These are phyloP conservation scores for Tetrapyrgos nigripes DNA, from an alignment of 1,284 basidiomycete genomes.

Conservation along the genomic window DNA sequence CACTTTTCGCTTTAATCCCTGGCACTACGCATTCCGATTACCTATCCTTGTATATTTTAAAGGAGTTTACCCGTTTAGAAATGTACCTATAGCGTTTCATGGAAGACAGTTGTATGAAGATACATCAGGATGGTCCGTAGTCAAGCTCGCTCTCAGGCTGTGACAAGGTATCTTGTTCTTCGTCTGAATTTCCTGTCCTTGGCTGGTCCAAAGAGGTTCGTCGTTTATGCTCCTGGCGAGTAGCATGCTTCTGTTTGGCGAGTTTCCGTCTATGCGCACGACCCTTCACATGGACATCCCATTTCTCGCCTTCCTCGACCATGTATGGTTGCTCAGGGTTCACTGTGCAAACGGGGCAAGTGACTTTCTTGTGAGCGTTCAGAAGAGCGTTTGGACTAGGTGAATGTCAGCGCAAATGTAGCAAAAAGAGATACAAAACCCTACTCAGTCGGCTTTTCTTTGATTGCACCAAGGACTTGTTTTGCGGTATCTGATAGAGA, in stretches of 20 bases:
- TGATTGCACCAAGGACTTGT: conserved; percentile 50
- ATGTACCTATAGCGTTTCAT: neutral
- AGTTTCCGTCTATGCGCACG: conserved; percentile 59
- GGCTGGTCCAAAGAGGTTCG: neutral
- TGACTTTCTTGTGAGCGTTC: conserved; percentile 60
- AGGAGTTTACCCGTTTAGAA: neutral
- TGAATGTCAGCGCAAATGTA: conserved; percentile 7
- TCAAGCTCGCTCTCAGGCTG: no score
- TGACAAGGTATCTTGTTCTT: no score
- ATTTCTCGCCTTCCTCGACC: conserved; percentile 72
- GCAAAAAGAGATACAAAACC: conserved; percentile 28
- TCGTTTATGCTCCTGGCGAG: neutral
- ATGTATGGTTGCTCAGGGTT: conserved; percentile 73
- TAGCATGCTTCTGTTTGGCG: conserved; percentile 21
- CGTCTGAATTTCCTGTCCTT: neutral
- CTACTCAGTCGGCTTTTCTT: conserved; percentile 56
- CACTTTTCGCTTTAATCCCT: neutral
- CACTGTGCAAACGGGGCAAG: conserved; percentile 76
- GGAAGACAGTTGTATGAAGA: no score
- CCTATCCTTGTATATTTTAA: neutral
- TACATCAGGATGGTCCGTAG: no score
- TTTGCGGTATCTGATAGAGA: conserved; percentile 62
- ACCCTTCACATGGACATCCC: conserved; percentile 68
- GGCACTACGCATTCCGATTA: neutral
- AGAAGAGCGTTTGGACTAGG: conserved; percentile 64